A percentile compares a stretch with the other conserved stretches of the same genome.
phyloP scores from a whole-genome alignment of 345 rosid genomes.

The Psidium friedrichsthalianum region DNA sequence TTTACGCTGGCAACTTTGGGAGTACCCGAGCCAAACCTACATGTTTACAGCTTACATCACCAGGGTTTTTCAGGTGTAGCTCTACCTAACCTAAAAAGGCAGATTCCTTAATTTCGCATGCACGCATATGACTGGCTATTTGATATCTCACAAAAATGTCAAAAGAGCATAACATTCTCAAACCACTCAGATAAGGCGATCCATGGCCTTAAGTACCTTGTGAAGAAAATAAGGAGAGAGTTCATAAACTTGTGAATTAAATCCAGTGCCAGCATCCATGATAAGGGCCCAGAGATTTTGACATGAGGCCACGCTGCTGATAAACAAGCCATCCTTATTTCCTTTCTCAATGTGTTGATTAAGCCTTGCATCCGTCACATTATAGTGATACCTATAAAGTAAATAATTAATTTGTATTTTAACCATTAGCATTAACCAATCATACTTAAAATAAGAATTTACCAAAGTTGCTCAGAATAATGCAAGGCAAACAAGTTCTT shows the following conservation, averaged over 20 bases:
- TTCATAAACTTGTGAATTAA: conserved; percentile 46
- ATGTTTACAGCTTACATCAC: not conserved
- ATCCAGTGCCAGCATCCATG: conserved; percentile 73
- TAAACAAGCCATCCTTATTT: conserved; percentile 49
- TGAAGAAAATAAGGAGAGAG: conserved; percentile 46
- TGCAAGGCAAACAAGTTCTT: not conserved
- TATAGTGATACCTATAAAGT: conserved; percentile 58
- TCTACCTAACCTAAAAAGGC: not conserved
- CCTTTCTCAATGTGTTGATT: conserved; percentile 54
- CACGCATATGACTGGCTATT: not conserved
- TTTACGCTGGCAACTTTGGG: not conserved
- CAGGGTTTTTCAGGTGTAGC: not conserved
- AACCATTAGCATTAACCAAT: not conserved
- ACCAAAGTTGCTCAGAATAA: not conserved
- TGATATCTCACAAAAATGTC: not conserved
- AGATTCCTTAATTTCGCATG: not conserved
- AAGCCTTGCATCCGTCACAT: conserved; percentile 57
- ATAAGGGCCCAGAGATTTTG: conserved; percentile 62
- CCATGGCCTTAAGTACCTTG: conserved; percentile 25
- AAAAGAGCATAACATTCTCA: not conserved
- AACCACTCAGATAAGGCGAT: not conserved
- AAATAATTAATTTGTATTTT: not conserved
- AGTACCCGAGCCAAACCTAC: not conserved
- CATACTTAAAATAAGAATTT: not conserved
- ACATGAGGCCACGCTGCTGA: conserved; percentile 56